Evolutionary conservation across 352 stramenopile genomes (phyloP).

Genomic region (Phytophthora kernoviae): DNA sequence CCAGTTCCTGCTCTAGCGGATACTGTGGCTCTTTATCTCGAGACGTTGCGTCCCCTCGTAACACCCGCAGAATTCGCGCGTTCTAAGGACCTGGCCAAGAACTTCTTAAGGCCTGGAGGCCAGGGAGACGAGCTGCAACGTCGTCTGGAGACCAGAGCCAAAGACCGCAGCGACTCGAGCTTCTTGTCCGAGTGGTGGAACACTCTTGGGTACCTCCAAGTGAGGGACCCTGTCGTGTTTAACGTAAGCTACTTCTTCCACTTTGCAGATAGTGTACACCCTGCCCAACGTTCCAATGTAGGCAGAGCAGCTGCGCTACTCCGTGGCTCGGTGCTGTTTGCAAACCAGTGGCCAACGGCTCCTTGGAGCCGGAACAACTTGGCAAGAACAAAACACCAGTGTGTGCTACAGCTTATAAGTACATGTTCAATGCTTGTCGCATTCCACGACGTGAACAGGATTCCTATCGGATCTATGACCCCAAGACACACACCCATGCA

Average conservation of each 20-base stretch:
- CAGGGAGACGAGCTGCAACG: conserved; percentile 82
- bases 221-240: conserved; percentile 83
- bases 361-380: conserved; percentile 88
- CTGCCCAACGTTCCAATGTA: conserved; percentile 63
- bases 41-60: conserved; percentile 87
- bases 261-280: conserved; percentile 69
- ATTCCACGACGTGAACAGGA: conserved; percentile 83
- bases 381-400: conserved; percentile 90
- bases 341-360: conserved; percentile 87
- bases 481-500: conserved; percentile 80
- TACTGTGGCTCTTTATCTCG: conserved; percentile 91
- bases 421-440: conserved; percentile 96
- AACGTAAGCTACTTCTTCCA: conserved; percentile 93
- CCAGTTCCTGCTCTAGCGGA: conserved; percentile 91
- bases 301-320: conserved; percentile 85
- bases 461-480: conserved; percentile 92
- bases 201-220: conserved; percentile 72
- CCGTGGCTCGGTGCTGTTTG: conserved; percentile 88
- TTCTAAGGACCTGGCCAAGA: conserved; percentile 66
- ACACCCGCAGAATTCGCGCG: conserved; percentile 71
- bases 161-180: conserved; percentile 66
- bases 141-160: conserved; percentile 61
- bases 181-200: conserved; percentile 86
- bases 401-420: conserved; percentile 93
- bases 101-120: conserved; percentile 63